phyloP scores from a whole-genome alignment of 345 rosid species.

The Populus tremula region DNA sequence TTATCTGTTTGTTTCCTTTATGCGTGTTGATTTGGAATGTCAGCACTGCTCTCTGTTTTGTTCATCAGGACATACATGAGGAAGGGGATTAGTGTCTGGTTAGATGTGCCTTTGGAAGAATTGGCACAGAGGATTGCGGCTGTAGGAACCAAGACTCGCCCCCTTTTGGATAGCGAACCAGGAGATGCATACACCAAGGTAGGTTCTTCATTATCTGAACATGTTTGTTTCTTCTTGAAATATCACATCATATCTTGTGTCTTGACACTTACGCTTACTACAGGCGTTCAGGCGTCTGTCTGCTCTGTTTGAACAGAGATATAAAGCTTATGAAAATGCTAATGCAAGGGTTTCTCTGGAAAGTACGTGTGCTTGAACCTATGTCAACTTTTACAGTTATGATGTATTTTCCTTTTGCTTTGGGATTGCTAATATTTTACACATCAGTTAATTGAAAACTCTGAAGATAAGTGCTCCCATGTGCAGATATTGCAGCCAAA shows the following conservation, averaged over 20 bases:
- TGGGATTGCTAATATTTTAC: background rate
- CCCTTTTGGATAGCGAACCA: constrained; percentile 68
- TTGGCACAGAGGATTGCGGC: constrained; percentile 88
- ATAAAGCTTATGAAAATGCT: constrained; percentile 68
- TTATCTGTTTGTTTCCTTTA: background rate
- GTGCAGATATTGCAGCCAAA: constrained; percentile 74
- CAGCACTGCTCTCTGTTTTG: background rate
- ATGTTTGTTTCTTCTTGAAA: background rate
- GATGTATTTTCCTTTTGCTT: background rate
- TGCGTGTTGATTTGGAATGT: background rate
- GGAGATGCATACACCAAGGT: constrained; percentile 85
- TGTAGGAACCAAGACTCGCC: constrained; percentile 86
- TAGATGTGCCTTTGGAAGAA: constrained; percentile 95
- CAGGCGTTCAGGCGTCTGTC: constrained; percentile 78
- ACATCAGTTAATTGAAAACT: background rate
- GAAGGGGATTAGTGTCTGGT: constrained; percentile 82
- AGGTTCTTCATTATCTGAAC: background rate
- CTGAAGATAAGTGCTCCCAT: background rate
- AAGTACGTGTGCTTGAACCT: constrained; percentile 43
- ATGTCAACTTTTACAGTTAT: background rate
- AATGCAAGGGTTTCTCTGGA: constrained; percentile 77
- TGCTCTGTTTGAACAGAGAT: constrained; percentile 64
- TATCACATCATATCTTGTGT: background rate
- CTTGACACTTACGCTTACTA: constrained; percentile 5
- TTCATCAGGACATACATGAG: constrained; percentile 71